Percentiles rank a stretch among this genome's conserved stretches.
Conservation (phyloP, 345 rosid species). For the Geranium brycei region DNA sequence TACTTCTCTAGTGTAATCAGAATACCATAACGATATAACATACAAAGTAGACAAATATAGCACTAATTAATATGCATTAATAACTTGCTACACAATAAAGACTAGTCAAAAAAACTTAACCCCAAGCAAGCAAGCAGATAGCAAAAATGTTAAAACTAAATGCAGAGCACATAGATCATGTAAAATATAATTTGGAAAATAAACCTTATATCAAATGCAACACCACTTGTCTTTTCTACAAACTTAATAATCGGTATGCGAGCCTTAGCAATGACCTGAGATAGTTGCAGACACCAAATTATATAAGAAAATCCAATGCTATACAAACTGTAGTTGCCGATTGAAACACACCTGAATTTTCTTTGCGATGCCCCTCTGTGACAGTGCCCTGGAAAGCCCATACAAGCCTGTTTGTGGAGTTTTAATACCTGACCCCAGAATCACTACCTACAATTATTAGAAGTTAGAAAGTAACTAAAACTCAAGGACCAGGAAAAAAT, state of each 20-base stretch:
- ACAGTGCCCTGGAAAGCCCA: conserved; percentile 74
- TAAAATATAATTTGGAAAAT: neutral
- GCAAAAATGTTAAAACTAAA: neutral
- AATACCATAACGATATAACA: too few relatives aligned
- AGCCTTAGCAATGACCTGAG: conserved; percentile 81
- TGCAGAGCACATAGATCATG: neutral
- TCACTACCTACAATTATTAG: conserved; percentile 49
- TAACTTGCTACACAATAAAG: neutral
- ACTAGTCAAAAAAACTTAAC: neutral
- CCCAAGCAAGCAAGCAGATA: neutral
- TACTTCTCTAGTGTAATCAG: too few relatives aligned
- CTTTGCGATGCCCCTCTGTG: conserved; percentile 69
- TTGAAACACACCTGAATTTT: conserved; percentile 46
- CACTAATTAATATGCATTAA: too few relatives aligned
- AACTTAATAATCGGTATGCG: conserved; percentile 93
- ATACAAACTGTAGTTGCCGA: conserved; percentile 1
- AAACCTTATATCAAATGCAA: conserved; percentile 80
- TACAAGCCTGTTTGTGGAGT: conserved; percentile 61
- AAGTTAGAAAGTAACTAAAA: neutral
- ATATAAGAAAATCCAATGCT: neutral
- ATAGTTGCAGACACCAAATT: conserved; percentile 3
- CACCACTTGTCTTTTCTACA: conserved; percentile 67
- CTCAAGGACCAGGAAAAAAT: neutral
- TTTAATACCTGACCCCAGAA: conserved; percentile 58
- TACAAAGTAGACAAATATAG: too few relatives aligned